Evolutionary conservation across 495 filamentous ascomycete species (phyloP).

Genomic region (Gamarada debralockiae): DNA sequence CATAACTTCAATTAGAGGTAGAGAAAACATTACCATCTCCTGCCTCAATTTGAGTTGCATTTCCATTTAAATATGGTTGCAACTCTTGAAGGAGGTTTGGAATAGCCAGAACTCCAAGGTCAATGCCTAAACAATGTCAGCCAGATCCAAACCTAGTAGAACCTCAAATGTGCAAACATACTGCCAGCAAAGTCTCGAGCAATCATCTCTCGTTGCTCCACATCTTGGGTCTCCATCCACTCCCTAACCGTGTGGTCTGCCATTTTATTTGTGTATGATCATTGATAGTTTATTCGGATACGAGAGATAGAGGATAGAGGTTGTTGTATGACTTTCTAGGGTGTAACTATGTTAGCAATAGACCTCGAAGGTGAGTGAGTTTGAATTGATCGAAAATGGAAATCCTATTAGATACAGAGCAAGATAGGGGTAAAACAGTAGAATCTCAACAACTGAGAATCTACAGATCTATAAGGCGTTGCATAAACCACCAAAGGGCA

Average conservation of each 20-base stretch:
- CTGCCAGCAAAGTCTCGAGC: slow-evolving; percentile 7
- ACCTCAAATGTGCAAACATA: slow-evolving; percentile 1
- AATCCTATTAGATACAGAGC: too few relatives aligned
- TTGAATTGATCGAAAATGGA: too few relatives aligned
- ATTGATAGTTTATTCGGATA: not conserved
- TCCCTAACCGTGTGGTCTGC: slow-evolving; percentile 1
- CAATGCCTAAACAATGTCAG: slow-evolving; percentile 6
- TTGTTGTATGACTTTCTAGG: too few relatives aligned
- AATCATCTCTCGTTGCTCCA: slow-evolving; percentile 5
- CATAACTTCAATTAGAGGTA: not conserved
- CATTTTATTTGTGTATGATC: slow-evolving; percentile 1
- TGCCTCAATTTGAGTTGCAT: not conserved
- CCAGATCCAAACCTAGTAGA: not conserved
- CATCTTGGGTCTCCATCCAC: slow-evolving; percentile 13
- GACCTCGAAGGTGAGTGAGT: too few relatives aligned
- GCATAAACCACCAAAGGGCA: too few relatives aligned
- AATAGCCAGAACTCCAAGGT: slow-evolving; percentile 1
- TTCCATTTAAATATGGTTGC: not conserved
- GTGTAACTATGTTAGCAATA: too few relatives aligned
- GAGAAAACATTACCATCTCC: not conserved
- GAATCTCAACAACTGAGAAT: too few relatives aligned
- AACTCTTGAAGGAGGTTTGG: not conserved
- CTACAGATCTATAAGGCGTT: too few relatives aligned
- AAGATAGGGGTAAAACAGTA: too few relatives aligned
- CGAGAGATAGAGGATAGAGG: too few relatives aligned